Evolutionary conservation across 202 grass and related monocot genomes (phyloP).

Genomic region (Dendrocalamus latiflorus): DNA sequence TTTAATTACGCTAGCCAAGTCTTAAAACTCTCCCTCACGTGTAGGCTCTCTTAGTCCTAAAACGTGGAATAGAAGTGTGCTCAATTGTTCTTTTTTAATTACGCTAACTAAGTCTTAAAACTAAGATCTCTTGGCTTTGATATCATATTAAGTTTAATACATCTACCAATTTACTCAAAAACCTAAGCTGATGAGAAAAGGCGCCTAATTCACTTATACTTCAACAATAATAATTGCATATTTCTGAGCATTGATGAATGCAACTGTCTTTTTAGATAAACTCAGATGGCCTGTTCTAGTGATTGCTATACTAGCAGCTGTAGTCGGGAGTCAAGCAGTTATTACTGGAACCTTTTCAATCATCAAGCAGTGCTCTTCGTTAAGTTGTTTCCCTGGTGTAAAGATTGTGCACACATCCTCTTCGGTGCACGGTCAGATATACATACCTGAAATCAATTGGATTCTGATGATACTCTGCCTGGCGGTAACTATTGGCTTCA

Average conservation of each 20-base stretch:
- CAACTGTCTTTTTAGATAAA: conserved; percentile 50
- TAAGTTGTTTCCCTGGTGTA: conserved; percentile 89
- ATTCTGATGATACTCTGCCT: conserved; percentile 88
- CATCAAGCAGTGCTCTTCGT: conserved; percentile 98
- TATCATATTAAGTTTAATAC: too few relatives aligned
- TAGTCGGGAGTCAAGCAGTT: conserved; percentile 91
- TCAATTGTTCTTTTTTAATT: too few relatives aligned
- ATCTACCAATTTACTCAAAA: too few relatives aligned
- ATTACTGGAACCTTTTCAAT: conserved; percentile 98
- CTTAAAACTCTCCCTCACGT: too few relatives aligned
- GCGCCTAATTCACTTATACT: too few relatives aligned
- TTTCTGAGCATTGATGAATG: conserved; percentile 19
- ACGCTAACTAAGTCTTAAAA: too few relatives aligned
- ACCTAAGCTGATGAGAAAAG: too few relatives aligned
- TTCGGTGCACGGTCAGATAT: conserved; percentile 83
- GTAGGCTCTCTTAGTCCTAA: too few relatives aligned
- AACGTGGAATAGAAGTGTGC: too few relatives aligned
- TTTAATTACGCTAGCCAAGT: too few relatives aligned
- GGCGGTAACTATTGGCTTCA: conserved; percentile 88
- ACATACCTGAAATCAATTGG: conserved; percentile 99
- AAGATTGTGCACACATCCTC: conserved; percentile 96
- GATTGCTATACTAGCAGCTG: conserved; percentile 89
- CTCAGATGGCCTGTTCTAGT: conserved; percentile 92
- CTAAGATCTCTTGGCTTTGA: too few relatives aligned
- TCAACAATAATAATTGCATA: background rate